Conservation (phyloP, 2,329 filamentous ascomycete genomes). For the Sordariomycetes sp. region DNA sequence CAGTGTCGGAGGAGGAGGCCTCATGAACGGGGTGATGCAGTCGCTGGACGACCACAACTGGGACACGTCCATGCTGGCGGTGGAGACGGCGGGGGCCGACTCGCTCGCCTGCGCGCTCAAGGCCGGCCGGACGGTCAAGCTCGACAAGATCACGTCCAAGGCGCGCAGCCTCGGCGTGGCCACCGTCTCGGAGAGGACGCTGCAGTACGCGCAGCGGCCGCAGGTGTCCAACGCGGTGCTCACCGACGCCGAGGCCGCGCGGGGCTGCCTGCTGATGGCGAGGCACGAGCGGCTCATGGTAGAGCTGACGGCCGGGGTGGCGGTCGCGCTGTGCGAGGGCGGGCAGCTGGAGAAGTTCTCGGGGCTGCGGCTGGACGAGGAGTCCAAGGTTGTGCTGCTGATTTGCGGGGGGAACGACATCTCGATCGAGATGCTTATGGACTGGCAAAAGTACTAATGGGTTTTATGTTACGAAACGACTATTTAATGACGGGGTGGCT, state of each 20-base stretch:
- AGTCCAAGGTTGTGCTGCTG: slow-evolving; percentile 17
- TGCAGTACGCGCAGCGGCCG: slow-evolving; percentile 25
- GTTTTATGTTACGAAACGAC: background rate
- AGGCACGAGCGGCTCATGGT: slow-evolving; percentile 76
- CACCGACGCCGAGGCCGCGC: slow-evolving; percentile 58
- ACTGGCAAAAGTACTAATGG: slow-evolving; percentile 4
- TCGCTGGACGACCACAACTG: slow-evolving; percentile 35
- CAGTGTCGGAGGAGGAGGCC: slow-evolving; percentile 68
- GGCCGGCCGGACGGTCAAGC: slow-evolving; percentile 42
- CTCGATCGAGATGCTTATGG: slow-evolving; percentile 18
- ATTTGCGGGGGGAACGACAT: slow-evolving; percentile 21
- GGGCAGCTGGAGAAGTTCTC: slow-evolving; percentile 11
- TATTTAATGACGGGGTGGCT: background rate
- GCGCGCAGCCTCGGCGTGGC: slow-evolving; percentile 65
- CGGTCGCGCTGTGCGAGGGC: slow-evolving; percentile 32
- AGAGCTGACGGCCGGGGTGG: slow-evolving; percentile 77
- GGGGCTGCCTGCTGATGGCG: slow-evolving; percentile 64
- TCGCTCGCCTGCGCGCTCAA: slow-evolving; percentile 48
- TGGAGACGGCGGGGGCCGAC: slow-evolving; percentile 68
- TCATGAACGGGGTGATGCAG: slow-evolving; percentile 66
- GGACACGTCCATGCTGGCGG: slow-evolving; percentile 49
- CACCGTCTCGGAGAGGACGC: slow-evolving; percentile 57
- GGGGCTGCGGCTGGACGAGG: slow-evolving; percentile 11
- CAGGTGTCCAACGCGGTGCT: slow-evolving; percentile 20
- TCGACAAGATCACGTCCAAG: slow-evolving; percentile 63